A percentile compares a stretch with the other conserved stretches of the same genome.
Evolutionary conservation across 1,139 yeast species (phyloP).

Genomic region (Eremothecium cymbalariae): DNA sequence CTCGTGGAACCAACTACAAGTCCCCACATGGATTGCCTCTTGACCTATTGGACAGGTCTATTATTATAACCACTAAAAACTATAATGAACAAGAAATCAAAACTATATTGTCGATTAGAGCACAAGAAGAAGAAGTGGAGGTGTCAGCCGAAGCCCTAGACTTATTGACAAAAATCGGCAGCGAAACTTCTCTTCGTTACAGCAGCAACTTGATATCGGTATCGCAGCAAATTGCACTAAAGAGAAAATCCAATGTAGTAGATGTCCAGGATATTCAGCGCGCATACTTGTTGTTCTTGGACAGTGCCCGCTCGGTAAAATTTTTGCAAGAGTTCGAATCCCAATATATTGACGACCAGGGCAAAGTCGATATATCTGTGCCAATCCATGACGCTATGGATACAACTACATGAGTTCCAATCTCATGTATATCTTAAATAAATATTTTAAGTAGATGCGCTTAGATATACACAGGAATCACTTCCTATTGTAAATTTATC

Average conservation of each 20-base stretch:
- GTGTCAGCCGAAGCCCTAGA: conserved; percentile 77
- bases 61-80: conserved; percentile 76
- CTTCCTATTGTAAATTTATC: too few species aligned
- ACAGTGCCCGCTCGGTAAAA: conserved; percentile 78
- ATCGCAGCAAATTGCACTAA: conserved; percentile 73
- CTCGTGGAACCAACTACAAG: conserved; percentile 88
- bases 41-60: conserved; percentile 88
- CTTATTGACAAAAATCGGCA: conserved; percentile 83
- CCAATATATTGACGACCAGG: conserved; percentile 67
- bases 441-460: too few species aligned
- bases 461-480: too few species aligned
- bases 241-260: conserved; percentile 63
- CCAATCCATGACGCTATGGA: conserved; percentile 27
- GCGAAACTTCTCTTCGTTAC: conserved; percentile 87
- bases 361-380: conserved; percentile 48
- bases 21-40: conserved; percentile 96
- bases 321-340: conserved; percentile 60
- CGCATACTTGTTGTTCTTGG: conserved; percentile 79
- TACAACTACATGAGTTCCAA: conserved; percentile 21
- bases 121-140: conserved; percentile 95
- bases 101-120: conserved; percentile 79
- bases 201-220: conserved; percentile 88
- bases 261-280: conserved; percentile 83
- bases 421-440: too few species aligned
- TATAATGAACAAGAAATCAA: conserved; percentile 78